Base-by-base conservation (phyloP, 495 filamentous ascomycete genomes). In the Hypoxylon fuscum region DNA sequence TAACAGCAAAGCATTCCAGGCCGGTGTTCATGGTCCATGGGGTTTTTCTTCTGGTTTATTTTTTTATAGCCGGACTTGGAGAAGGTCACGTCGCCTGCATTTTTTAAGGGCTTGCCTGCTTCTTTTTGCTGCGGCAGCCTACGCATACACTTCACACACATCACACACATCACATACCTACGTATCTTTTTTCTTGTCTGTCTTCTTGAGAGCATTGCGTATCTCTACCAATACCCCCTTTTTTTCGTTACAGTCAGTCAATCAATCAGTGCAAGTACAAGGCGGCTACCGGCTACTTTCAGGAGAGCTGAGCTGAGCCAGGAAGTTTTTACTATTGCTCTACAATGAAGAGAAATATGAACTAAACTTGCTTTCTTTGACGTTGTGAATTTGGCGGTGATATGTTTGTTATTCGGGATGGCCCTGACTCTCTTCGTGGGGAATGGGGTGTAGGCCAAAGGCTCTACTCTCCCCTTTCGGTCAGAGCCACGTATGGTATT, bases 21-120 rank as follows among this genome's bases (percentile, higher is more conserved):
- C 51, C 57, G 63, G 63, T 62, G 63, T 66, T n/a, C n/a, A n/a
- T n/a, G n/a, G n/a, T 66, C 44, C 51, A 44, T 32, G 45, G 56
- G 55, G 42, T 48, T 52, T 38, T 37, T 2, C n/a, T n/a, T n/a
- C n/a, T n/a, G n/a, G n/a, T n/a, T n/a, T n/a, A n/a, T n/a, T n/a
- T n/a, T n/a, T 25, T 42, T 31, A 25, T 23, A 46, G 50, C 63
- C 55, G 46, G 63, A n/a, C n/a, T n/a, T n/a, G n/a, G n/a, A n/a
- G n/a, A n/a, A 6, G 45, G 52, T 5, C 12, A 2, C 5, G 29
- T n/a, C n/a, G 9, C 50, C 46, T 61, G 40, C 55, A 35, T 46
- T 37, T 27, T n/a, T n/a, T 37, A 18, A 38, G 48, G 55, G 37
- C 35, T 27, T 32, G 9, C 35, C n/a, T 31, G 15, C 40, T 49